Evolutionary conservation across 208 protist genomes (phyloP), one percentile per base, ranked within the genome.

Genomic region (Leishmania major): DNA sequence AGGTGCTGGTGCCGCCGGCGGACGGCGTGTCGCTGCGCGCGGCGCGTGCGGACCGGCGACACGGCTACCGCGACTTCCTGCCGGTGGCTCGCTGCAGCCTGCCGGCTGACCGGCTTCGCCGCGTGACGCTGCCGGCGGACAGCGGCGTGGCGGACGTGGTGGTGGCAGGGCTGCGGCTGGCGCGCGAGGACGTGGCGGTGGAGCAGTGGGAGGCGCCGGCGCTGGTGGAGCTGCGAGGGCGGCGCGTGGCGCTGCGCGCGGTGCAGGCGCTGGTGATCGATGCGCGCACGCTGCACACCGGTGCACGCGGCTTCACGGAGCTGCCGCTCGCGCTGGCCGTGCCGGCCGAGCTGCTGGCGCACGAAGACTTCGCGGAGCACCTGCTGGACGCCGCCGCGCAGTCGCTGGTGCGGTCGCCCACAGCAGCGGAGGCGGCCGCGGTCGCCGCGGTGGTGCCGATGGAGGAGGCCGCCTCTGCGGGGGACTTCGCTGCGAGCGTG

Each of bases 221-320:
- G 83, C 51, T 76, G 40, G 82, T 75, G 77, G 70, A 45, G 72
- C 71, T 85, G 77, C 59, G 66, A 75, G 69, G 82, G 78, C 80
- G 31, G 67, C 67, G 67, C 31, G 64, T 69, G 66, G 82, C 84
- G 55, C 74, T 40, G 57, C 71, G 84, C 67, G 82, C 85, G 47
- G 73, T 84, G 53, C 82, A 90, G 70, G 87, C 76, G 62, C 81
- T 88, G 60, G 87, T 90, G 83, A 66, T 81, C 35, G 69, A 81
- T 55, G 70, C 78, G 3, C 78, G 78, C 55, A 78, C 79, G n/a
- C 72, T 83, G 51, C 78, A 66, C 70, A 15, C 37, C 78, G 70
- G 78, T 47, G 70, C 78, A 1, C 37, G 37, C 45, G 78, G 78
- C 69, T 81, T 81, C 55, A 47, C 70, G 19, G 78, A 81, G 51